Evolutionary conservation across 371 early-diverging fungal genomes (phyloP).

Genomic region (Chytridiales sp.): DNA sequence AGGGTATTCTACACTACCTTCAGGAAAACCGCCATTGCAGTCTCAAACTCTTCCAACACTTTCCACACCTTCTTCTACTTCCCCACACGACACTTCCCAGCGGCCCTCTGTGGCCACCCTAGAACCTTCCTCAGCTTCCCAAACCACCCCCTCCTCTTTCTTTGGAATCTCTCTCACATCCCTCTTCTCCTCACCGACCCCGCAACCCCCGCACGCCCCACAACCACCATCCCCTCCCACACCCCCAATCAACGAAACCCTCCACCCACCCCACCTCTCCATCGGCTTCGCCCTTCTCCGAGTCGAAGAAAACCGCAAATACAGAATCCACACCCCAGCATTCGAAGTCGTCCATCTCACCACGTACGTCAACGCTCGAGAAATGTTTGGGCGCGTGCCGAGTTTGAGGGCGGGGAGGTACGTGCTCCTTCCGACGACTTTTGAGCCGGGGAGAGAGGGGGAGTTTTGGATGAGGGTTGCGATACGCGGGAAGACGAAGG

Average conservation of each 20-base stretch:
- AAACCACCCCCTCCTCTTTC: no score
- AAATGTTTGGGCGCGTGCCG: constrained; percentile 31
- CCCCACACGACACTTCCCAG: no score
- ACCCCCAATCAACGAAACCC: background rate
- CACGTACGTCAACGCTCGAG: constrained; percentile 43
- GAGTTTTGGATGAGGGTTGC: constrained; percentile 33
- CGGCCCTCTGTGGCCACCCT: no score
- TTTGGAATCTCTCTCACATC: background rate
- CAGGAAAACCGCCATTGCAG: no score
- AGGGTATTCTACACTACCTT: no score
- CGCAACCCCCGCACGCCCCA: background rate
- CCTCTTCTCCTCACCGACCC: background rate
- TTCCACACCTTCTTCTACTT: no score
- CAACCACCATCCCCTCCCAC: background rate
- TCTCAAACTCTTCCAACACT: no score
- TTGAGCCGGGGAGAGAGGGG: constrained; percentile 34
- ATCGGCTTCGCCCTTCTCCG: constrained; percentile 40
- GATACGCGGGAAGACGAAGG: no score
- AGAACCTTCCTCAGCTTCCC: no score
- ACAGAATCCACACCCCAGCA: constrained; percentile 36
- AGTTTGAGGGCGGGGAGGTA: constrained; percentile 34
- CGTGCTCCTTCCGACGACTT: constrained; percentile 44
- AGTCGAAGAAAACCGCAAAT: constrained; percentile 48
- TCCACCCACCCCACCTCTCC: constrained; percentile 10
- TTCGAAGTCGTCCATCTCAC: constrained; percentile 37